These are phyloP conservation scores for Leccinum boreale DNA, from an alignment of 768 basidiomycete genomes.

Conservation along the genomic window DNA sequence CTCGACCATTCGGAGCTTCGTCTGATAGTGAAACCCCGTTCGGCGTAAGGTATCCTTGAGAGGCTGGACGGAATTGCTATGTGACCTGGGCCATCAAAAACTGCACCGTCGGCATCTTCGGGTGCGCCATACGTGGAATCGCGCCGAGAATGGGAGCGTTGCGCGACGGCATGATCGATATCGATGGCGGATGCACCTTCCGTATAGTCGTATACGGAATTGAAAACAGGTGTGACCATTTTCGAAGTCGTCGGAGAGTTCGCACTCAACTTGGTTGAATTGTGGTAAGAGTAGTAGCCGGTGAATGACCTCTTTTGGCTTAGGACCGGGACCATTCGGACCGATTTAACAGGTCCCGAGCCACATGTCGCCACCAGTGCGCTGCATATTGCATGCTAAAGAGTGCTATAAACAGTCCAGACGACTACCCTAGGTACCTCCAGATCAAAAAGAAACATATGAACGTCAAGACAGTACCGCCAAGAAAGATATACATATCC, in stretches of 20 bases:
- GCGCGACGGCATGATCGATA: conserved; percentile 59
- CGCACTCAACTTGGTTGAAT: not conserved
- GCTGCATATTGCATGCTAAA: not conserved
- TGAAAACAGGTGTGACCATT: conserved; percentile 20
- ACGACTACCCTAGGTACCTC: conserved; percentile 71
- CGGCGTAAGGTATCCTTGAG: conserved; percentile 72
- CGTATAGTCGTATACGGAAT: conserved; percentile 62
- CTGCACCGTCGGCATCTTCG: conserved; percentile 57
- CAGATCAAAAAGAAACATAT: conserved; percentile 93
- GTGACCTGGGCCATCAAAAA: conserved; percentile 74
- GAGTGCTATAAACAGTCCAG: not conserved
- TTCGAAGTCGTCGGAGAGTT: not conserved
- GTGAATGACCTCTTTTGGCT: conserved; percentile 9
- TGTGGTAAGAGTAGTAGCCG: not conserved
- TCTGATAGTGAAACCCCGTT: conserved; percentile 38
- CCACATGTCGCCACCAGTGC: conserved; percentile 4
- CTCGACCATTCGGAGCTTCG: conserved; percentile 54
- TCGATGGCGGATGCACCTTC: conserved; percentile 81
- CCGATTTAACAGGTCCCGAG: not conserved
- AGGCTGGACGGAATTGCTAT: conserved; percentile 72
- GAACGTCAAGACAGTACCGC: conserved; percentile 82
- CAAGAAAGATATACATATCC: conserved; percentile 92
- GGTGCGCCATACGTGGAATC: conserved; percentile 58
- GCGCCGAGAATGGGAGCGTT: conserved; percentile 50
- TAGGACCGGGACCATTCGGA: not conserved